phyloP scores from a whole-genome alignment of 1,139 yeast species.

The Wickerhamiella pararugosa region DNA sequence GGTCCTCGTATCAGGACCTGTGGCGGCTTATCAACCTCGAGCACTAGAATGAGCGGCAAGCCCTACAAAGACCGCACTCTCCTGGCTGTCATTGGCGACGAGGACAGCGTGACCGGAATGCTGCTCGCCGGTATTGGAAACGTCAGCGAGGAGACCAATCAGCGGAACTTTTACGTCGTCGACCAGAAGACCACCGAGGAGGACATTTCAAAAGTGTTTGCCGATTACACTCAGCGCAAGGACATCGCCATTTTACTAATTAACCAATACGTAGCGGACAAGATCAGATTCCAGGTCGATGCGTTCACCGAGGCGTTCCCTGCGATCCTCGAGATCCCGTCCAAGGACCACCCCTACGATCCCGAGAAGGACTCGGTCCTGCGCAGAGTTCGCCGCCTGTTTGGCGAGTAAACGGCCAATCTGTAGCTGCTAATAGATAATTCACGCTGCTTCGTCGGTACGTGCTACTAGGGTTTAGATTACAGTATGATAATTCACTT shows the following conservation, averaged over 20 bases:
- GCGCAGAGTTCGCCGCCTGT: slow-evolving; percentile 83
- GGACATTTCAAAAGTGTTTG: slow-evolving; percentile 62
- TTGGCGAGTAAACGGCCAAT: slow-evolving; percentile 51
- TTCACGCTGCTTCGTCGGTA: slow-evolving; percentile 1
- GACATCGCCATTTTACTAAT: slow-evolving; percentile 87
- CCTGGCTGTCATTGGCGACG: slow-evolving; percentile 91
- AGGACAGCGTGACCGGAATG: slow-evolving; percentile 93
- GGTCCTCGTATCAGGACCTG: too few relatives aligned
- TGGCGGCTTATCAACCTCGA: slow-evolving; percentile 3
- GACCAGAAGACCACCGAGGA: slow-evolving; percentile 69
- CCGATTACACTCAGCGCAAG: slow-evolving; percentile 62
- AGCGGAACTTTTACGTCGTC: slow-evolving; percentile 71
- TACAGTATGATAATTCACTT: neutral
- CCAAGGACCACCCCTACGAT: slow-evolving; percentile 96
- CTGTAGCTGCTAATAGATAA: neutral
- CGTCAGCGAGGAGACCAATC: slow-evolving; percentile 37
- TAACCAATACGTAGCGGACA: slow-evolving; percentile 90
- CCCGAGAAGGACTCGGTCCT: slow-evolving; percentile 95
- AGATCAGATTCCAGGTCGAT: slow-evolving; percentile 71
- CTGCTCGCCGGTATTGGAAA: slow-evolving; percentile 94
- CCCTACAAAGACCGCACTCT: slow-evolving; percentile 47
- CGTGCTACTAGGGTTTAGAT: too few relatives aligned
- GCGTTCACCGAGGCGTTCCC: slow-evolving; percentile 85
- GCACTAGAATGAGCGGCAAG: slow-evolving; percentile 11
- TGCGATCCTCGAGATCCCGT: slow-evolving; percentile 90